Evolutionary conservation across 2,329 filamentous ascomycete species (phyloP).

Genomic region (Fusarium guadeloupense): DNA sequence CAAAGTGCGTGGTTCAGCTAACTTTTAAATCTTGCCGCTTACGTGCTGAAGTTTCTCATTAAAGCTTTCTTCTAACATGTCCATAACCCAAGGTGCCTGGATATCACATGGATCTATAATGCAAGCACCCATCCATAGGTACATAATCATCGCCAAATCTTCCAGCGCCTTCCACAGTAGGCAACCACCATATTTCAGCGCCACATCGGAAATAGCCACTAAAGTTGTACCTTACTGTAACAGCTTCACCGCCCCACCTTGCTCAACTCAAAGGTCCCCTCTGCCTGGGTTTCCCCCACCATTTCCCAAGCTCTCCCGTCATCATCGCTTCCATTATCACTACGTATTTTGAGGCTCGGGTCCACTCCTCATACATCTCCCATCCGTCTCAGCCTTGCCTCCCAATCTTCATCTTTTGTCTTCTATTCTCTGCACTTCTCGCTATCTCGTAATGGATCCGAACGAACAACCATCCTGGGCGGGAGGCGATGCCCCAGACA

Average conservation of each 20-base stretch:
- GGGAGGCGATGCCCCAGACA: constrained; percentile 63
- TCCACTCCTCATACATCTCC: constrained; percentile 30
- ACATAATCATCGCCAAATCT: background rate
- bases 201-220: constrained; percentile 35
- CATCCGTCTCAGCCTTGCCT: constrained; percentile 33
- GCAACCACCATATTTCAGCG: constrained; percentile 19
- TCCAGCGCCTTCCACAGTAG: constrained; percentile 25
- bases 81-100: constrained; percentile 2
- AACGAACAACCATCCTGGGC: constrained; percentile 54
- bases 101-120: background rate
- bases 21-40: background rate
- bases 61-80: background rate
- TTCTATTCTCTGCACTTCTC: constrained; percentile 6
- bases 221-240: constrained; percentile 16
- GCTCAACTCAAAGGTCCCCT: background rate
- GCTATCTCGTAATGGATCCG: constrained; percentile 53
- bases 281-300: constrained; percentile 28
- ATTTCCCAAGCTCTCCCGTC: constrained; percentile 26
- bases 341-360: constrained; percentile 31
- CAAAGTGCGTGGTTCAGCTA: background rate
- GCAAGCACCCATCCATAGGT: too few species aligned
- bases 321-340: constrained; percentile 13
- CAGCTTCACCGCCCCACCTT: constrained; percentile 43
- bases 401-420: constrained; percentile 2
- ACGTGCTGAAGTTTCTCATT: background rate